A percentile compares a stretch with the other conserved stretches of the same genome.
phyloP scores from a whole-genome alignment of 129 eudicot species.

The Flaveria sonorensis region DNA sequence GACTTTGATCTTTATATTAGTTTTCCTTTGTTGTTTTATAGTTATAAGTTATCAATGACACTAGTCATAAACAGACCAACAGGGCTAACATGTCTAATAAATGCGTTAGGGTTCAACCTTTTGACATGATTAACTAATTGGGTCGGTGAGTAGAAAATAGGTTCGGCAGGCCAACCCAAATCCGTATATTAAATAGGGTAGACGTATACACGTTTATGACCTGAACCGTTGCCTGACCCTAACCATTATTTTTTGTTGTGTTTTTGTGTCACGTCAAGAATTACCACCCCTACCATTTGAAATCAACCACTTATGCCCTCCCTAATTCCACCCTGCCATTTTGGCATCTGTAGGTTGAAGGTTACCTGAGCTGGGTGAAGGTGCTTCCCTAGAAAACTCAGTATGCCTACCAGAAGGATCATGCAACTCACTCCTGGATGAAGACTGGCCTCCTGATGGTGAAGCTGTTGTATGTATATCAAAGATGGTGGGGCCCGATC shows the following conservation, averaged over 20 bases:
- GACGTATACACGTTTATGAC: neutral
- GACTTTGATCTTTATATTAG: no score
- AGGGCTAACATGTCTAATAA: no score
- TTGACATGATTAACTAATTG: neutral
- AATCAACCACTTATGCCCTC: neutral
- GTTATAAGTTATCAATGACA: no score
- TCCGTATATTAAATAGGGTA: neutral
- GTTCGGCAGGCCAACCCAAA: neutral
- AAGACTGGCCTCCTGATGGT: constrained; percentile 47
- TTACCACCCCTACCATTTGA: neutral
- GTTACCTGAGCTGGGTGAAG: constrained; percentile 88
- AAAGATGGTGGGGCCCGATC: constrained; percentile 31
- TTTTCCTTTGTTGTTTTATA: no score
- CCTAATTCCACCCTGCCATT: no score
- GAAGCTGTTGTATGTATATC: constrained; percentile 24
- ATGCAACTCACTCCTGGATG: constrained; percentile 37
- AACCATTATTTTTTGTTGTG: neutral
- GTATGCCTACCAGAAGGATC: constrained; percentile 41
- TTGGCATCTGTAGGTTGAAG: neutral
- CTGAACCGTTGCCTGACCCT: neutral
- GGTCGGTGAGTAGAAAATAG: neutral
- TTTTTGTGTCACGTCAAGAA: neutral
- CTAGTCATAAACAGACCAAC: no score
- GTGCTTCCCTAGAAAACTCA: constrained; percentile 53
- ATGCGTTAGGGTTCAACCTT: no score